These are phyloP conservation scores for Ganoderma leucocontextum DNA, from an alignment of 1,284 basidiomycete species.

Conservation along the genomic window DNA sequence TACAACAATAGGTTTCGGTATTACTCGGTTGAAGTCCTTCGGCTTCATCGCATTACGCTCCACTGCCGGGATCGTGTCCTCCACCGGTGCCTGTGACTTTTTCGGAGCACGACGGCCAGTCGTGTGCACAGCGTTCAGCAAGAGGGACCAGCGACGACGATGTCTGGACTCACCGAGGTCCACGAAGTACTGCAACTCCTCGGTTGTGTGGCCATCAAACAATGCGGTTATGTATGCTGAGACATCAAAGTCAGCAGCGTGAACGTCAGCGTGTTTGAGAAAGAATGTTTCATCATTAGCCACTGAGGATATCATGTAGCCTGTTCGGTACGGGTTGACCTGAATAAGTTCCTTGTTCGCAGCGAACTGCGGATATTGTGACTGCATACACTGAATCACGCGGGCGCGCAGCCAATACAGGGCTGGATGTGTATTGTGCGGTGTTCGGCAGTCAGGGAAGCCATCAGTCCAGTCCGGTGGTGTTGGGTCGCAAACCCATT, in stretches of 20 bases:
- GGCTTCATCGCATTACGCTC: constrained; percentile 38
- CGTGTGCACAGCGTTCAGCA: no score
- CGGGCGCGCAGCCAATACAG: not conserved
- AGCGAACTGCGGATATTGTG: not conserved
- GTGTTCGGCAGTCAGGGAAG: not conserved
- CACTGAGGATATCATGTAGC: no score
- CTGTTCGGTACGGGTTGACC: not conserved
- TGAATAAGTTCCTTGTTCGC: not conserved
- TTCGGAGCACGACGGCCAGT: no score
- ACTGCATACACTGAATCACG: not conserved
- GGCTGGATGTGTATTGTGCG: not conserved
- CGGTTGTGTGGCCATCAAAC: no score
- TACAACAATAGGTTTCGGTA: constrained; percentile 18
- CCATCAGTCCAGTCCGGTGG: not conserved
- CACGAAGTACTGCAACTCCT: no score
- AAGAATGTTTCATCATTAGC: no score
- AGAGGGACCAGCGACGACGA: no score
- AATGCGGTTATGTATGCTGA: no score
- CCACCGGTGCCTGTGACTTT: no score
- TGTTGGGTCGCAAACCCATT: not conserved
- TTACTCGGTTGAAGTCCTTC: constrained; percentile 32
- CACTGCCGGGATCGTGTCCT: not conserved
- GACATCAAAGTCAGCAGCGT: no score
- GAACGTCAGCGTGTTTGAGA: no score
- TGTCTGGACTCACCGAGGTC: no score